Base-by-base conservation (phyloP, 306 rosid species). In the Casuarina cunninghamiana region DNA sequence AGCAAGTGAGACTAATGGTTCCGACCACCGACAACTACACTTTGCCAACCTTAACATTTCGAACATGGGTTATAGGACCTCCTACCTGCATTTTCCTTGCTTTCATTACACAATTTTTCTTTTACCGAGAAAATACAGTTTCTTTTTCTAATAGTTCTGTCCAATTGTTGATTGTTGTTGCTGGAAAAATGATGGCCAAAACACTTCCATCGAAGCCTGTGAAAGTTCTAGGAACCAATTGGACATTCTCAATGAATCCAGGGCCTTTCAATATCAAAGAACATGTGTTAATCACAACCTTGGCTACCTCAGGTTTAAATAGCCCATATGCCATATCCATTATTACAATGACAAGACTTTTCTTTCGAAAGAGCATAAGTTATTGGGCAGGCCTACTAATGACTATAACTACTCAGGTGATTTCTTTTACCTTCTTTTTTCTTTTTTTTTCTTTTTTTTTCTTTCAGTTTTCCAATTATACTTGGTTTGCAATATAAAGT, bases 1-100 rank as follows among this genome's bases (percentile, higher is more conserved):
- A 57, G 63, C 63, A 57, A 57, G 63, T 57, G 63, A 57, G 63
- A 21, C 63, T 57, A 57, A 57, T 21, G 13, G 63, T 57, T 57
- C 63, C 63, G 4, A 57, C n/a, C 63, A 57, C 63, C 7, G 63
- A 57, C 16, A 21, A 57, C 16, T 21, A 16, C 21, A 10, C 63
- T 5, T 12, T 10, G 63, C 63, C 63, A 5, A 21, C 16, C 16
- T n/a, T 57, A 21, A 57, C 63, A 57, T 57, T 57, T 13, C 13
- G 63, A 57, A 13, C 63, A 57, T 6, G 63, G 63, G 63, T 57
- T 5, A 5, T 57, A n/a, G 63, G 63, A 1, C 16, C 63, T 12
- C 13, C n/a, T 10, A 11, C 13, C n/a, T 57, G 63, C n/a, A 13
- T 57, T 4, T 5, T 13, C 5, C 63, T 57, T 4, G 63, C 63